These are phyloP conservation scores for Chlorella sp. DNA, from an alignment of 139 green algal species.

Conservation along the genomic window DNA sequence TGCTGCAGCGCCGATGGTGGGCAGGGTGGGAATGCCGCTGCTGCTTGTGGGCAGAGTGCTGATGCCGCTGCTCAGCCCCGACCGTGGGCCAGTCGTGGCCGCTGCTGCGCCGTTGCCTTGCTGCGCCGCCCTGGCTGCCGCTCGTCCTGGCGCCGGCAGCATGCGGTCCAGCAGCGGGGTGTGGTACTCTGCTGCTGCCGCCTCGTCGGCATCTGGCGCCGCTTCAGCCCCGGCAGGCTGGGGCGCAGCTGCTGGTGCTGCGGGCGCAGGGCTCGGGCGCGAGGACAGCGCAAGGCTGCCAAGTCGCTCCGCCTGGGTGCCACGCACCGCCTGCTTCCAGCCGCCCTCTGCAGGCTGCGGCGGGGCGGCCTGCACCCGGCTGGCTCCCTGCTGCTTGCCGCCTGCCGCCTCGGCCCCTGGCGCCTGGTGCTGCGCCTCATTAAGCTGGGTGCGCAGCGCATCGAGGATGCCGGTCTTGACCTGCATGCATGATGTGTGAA, in stretches of 20 bases:
- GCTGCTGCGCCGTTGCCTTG: neutral
- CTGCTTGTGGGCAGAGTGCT: neutral
- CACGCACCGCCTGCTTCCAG: neutral
- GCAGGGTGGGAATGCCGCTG: conserved; percentile 14
- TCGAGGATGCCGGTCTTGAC: neutral
- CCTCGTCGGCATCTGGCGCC: neutral
- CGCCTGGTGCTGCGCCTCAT: neutral
- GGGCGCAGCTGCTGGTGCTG: neutral
- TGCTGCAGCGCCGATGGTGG: neutral
- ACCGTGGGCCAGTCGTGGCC: neutral
- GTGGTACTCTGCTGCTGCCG: neutral
- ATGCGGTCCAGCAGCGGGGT: neutral
- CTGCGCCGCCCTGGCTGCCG: neutral
- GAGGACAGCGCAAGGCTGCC: too few species aligned
- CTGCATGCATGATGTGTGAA: neutral
- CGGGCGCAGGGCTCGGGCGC: neutral
- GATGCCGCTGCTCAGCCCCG: neutral
- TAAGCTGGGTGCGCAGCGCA: neutral
- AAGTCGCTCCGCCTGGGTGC: neutral
- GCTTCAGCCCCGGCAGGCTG: too few species aligned
- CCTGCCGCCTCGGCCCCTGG: neutral
- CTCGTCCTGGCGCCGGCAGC: neutral
- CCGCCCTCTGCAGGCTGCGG: neutral
- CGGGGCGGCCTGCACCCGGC: too few species aligned
- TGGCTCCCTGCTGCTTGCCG: neutral